Base-by-base conservation (phyloP, 768 basidiomycete species). In the Chalciporus chontae region DNA sequence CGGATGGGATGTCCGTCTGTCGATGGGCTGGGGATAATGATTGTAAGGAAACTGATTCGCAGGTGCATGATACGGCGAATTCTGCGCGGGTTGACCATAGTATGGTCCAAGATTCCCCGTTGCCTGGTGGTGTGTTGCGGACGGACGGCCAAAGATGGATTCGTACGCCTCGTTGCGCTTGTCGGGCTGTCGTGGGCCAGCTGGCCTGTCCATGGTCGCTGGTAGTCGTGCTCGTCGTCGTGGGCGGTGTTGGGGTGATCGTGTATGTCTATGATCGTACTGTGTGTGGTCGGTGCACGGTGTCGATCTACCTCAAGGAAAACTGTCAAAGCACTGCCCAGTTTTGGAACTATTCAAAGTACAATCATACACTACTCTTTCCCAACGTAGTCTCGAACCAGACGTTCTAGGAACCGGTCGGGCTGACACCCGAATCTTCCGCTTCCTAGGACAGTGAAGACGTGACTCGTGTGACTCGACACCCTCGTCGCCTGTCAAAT, bases 121-220 rank as follows among this genome's bases (percentile, higher is more conserved):
- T 14, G 59, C 51, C 50, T 71, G 70, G 57, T 83, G 84, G 66
- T 82, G 81, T 27, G 72, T 56, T 40, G 75, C 70, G 44, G 80
- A 79, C 45, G 88, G 85, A 21, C 90, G 79, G 21, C 89, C 89
- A 69, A 93, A 93, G 71, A 93, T 91, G 62, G 84, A 81, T 68
- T 91, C 87, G 73, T 90, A 93, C 40, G 90, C 90, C 48, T 83
- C 80, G 68, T 80, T 73, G 46, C 90, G 85, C 65, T 90, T 89
- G 71, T 89, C 86, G 40, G 75, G 75, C 21, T 71, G 69, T 46
- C 76, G 68, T 70, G 85, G 85, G 44, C 86, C 87, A 59, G 80
- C 65, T 52, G 77, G 78, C 56, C 74, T 71, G 58, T 79, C 77
- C 77, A 78, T 78, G 49, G 53, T 52, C 26, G n/a, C 32, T 52